Percentiles rank a stretch among this genome's conserved stretches.
phyloP scores from a whole-genome alignment of 768 basidiomycete species.

The Leccinellum albellum region DNA sequence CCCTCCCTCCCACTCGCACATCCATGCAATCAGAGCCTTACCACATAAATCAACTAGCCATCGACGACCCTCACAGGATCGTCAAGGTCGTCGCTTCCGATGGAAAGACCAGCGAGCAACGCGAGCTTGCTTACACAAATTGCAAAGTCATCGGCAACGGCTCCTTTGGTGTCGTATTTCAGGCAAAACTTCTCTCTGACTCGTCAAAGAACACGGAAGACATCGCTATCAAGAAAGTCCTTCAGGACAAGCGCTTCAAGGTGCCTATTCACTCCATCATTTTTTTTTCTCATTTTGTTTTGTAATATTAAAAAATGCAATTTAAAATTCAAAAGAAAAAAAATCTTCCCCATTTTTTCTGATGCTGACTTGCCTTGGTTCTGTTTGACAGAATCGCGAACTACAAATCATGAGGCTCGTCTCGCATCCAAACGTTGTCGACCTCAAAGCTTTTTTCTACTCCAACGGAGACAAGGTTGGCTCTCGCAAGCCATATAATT shows the following conservation, averaged over 20 bases:
- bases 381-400: slow-evolving; percentile 80
- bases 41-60: slow-evolving; percentile 43
- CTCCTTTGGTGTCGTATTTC: slow-evolving; percentile 98
- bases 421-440: slow-evolving; percentile 95
- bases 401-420: slow-evolving; percentile 98
- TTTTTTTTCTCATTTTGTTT: slow-evolving; percentile 13
- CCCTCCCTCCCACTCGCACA: slow-evolving; percentile 6
- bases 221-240: slow-evolving; percentile 99
- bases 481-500: slow-evolving; percentile 7
- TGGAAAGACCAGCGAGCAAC: slow-evolving; percentile 87
- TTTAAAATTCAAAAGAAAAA: background rate
- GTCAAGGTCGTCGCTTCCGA: slow-evolving; percentile 94
- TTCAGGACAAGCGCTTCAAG: slow-evolving; percentile 99
- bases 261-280: slow-evolving; percentile 41
- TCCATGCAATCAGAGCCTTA: slow-evolving; percentile 29
- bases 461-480: slow-evolving; percentile 98
- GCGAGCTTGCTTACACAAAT: slow-evolving; percentile 90
- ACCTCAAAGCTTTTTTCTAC: slow-evolving; percentile 97
- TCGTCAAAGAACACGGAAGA: slow-evolving; percentile 67
- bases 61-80: slow-evolving; percentile 96
- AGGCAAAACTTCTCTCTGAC: slow-evolving; percentile 77
- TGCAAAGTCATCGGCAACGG: slow-evolving; percentile 99
- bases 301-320: background rate
- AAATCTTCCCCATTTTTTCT: background rate
- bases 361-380: slow-evolving; percentile 12